phyloP scores from a whole-genome alignment of 805 yeast genomes.

The Candida oleophila region DNA sequence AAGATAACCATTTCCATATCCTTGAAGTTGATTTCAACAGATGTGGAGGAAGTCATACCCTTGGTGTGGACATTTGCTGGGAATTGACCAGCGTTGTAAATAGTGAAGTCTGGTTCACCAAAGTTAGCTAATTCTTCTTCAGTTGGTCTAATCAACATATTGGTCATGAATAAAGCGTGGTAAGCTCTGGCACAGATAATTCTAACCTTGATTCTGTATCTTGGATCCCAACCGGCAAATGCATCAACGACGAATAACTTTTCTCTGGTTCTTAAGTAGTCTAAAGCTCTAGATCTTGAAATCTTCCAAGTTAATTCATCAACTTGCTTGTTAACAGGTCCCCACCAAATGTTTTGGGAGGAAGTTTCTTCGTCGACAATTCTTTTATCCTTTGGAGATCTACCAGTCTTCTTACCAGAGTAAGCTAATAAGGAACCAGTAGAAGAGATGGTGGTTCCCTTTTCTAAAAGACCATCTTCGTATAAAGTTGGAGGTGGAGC shows the following conservation, averaged over 20 bases:
- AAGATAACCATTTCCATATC: conserved; percentile 98
- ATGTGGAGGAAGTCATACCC: conserved; percentile 95
- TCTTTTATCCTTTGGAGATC: conserved; percentile 98
- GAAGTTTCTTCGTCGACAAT: conserved; percentile 93
- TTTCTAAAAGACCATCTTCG: conserved; percentile 91
- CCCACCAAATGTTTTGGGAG: conserved; percentile 93
- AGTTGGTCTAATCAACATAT: conserved; percentile 95
- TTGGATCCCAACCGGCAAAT: conserved; percentile 98
- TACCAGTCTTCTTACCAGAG: conserved; percentile 94
- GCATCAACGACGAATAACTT: conserved; percentile 95
- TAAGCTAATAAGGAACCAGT: conserved; percentile 95
- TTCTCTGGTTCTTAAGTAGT: conserved; percentile 92
- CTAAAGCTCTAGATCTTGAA: conserved; percentile 94
- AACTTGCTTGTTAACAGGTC: conserved; percentile 95
- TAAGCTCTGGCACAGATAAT: conserved; percentile 97
- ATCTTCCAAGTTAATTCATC: conserved; percentile 93
- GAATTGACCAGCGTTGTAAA: conserved; percentile 98
- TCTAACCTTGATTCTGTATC: conserved; percentile 93
- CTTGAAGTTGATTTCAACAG: conserved; percentile 94
- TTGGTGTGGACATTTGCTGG: conserved; percentile 95
- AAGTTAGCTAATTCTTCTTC: conserved; percentile 82
- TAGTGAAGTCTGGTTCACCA: conserved; percentile 97
- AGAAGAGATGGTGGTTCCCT: conserved; percentile 86
- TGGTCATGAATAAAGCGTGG: conserved; percentile 97
- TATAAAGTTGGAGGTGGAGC: conserved; percentile 90